A percentile compares a stretch with the other conserved stretches of the same genome.
Evolutionary conservation across 495 filamentous ascomycete species (phyloP).

Genomic region (Penicillium parvum): DNA sequence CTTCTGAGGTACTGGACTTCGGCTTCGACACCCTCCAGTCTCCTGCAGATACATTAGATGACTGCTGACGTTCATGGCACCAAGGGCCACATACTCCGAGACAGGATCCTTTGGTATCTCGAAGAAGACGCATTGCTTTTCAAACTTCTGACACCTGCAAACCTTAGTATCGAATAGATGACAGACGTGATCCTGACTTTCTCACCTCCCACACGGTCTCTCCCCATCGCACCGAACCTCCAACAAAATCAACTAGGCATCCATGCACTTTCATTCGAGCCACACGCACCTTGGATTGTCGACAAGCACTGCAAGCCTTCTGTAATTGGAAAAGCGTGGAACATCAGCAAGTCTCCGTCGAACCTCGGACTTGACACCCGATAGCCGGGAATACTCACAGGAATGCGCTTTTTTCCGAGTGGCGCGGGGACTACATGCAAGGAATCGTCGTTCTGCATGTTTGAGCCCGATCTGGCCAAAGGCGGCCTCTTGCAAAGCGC

Average conservation of each 20-base stretch:
- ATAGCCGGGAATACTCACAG: conserved; percentile 16
- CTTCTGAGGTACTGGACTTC: conserved; percentile 27
- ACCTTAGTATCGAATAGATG: neutral
- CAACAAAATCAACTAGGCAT: neutral
- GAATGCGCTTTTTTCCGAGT: conserved; percentile 37
- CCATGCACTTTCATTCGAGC: neutral
- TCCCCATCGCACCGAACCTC: conserved; percentile 41
- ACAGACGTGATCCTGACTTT: neutral
- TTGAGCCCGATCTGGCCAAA: neutral
- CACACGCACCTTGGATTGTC: conserved; percentile 31
- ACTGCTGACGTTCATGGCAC: neutral
- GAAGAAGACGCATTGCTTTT: conserved; percentile 36
- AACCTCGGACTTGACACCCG: neutral
- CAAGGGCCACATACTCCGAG: conserved; percentile 19
- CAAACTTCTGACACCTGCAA: conserved; percentile 30
- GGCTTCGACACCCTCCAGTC: conserved; percentile 31
- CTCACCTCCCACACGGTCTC: conserved; percentile 34
- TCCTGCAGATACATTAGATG: conserved; percentile 13
- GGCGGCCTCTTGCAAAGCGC: neutral
- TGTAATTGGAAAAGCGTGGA: conserved; percentile 5
- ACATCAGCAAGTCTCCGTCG: neutral
- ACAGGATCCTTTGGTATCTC: conserved; percentile 34
- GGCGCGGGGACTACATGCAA: conserved; percentile 26
- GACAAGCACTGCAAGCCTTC: conserved; percentile 39
- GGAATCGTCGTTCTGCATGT: conserved; percentile 26